Evolutionary conservation across 768 basidiomycete species (phyloP), one percentile per base, ranked within the genome.

Genomic region (Chalciporus chontae): DNA sequence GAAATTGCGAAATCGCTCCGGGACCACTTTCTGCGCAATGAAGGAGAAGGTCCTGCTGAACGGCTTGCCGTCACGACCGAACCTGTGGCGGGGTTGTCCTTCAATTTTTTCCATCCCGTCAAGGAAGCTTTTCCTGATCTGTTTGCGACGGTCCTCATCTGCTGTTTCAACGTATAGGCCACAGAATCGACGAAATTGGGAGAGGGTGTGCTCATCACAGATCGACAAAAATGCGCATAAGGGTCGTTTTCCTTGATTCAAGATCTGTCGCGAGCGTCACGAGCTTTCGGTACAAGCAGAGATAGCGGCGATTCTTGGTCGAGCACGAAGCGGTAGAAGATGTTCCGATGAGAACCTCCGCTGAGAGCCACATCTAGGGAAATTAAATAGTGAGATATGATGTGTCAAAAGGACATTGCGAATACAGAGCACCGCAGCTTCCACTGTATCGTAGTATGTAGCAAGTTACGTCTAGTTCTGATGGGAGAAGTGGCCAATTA

Each of bases 311-410:
- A 65, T 2, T 42, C 54, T 40, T 54, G 50, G 43, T 67, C 65
- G 43, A 67, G 43, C 27, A 54, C 8, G 23, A 67, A 42, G 45
- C 67, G 67, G 51, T 67, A 69, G 31, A 67, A 61, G 29, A 67
- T 63, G 27, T 69, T 65, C 67, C 66, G 19, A 67, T 45, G 34
- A 45, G 46, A 52, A 18, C 23, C 19, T 57, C 3, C 54, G 40
- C 45, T 47, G 54, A 43, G 54, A 55, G 0, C 50, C 56, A 11
- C n/a, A n/a, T n/a, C n/a, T n/a, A n/a, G n/a, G n/a, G n/a, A n/a
- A n/a, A n/a, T n/a, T n/a, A n/a, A n/a, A n/a, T n/a, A n/a, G n/a
- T n/a, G n/a, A n/a, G n/a, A n/a, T n/a, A n/a, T n/a, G n/a, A n/a
- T n/a, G n/a, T n/a, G n/a, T n/a, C n/a, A n/a, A n/a, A n/a, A n/a